Conservation (phyloP, 1,139 yeast genomes). For the Kodamaea anthophila region DNA sequence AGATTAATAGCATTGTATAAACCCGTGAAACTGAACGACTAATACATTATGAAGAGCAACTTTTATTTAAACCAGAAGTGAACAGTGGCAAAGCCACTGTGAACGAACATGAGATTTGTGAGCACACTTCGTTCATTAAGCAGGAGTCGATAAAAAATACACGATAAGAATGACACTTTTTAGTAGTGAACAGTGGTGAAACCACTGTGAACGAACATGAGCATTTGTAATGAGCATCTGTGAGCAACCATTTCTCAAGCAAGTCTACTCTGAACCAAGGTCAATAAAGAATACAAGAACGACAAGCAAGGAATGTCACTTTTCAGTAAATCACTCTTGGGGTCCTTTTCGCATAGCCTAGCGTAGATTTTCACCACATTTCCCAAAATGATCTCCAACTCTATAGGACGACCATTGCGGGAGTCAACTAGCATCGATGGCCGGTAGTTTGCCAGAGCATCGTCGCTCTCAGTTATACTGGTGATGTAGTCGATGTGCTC, state of each 20-base stretch:
- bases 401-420: slow-evolving; percentile 64
- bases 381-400: slow-evolving; percentile 48
- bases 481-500: slow-evolving; percentile 14
- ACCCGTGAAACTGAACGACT: too few species aligned
- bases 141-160: not conserved
- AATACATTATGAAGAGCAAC: too few species aligned
- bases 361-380: slow-evolving; percentile 16
- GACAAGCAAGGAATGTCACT: slow-evolving; percentile 17
- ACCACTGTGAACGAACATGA: too few species aligned
- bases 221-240: too few species aligned
- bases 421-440: slow-evolving; percentile 75
- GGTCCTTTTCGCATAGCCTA: slow-evolving; percentile 4
- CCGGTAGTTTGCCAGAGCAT: slow-evolving; percentile 18
- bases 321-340: slow-evolving; percentile 5
- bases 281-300: slow-evolving; percentile 30
- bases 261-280: slow-evolving; percentile 26
- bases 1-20: too few species aligned
- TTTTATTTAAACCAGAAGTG: too few species aligned
- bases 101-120: too few species aligned
- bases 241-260: not conserved
- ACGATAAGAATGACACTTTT: not conserved
- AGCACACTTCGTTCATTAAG: too few species aligned
- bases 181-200: too few species aligned
- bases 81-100: too few species aligned
- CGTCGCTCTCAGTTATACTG: slow-evolving; percentile 13